These are phyloP conservation scores for Colletotrichum sp. DNA, from an alignment of 2,329 filamentous ascomycete species.

Conservation along the genomic window DNA sequence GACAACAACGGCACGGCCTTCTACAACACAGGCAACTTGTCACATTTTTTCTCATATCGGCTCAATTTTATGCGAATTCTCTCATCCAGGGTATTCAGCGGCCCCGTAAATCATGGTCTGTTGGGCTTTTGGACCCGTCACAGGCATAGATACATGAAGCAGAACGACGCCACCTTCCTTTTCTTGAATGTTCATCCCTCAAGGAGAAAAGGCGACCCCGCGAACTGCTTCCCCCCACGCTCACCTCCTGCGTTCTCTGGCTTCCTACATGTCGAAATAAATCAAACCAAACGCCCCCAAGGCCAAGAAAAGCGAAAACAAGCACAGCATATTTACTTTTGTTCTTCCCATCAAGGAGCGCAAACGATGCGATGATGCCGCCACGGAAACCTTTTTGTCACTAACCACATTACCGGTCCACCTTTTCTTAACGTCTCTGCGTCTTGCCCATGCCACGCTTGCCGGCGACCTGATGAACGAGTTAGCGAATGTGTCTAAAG, in stretches of 20 bases:
- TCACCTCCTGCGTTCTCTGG: not conserved
- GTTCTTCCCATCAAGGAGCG: conserved; percentile 5
- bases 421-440: conserved; percentile 65
- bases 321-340: conserved; percentile 18
- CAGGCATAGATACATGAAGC: not conserved
- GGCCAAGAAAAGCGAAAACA: conserved; percentile 2
- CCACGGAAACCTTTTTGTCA: not conserved
- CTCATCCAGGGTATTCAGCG: conserved; percentile 17
- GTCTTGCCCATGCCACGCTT: conserved; percentile 96
- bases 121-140: not conserved
- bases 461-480: conserved; percentile 69
- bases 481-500: conserved; percentile 34
- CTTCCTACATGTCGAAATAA: conserved; percentile 5
- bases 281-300: conserved; percentile 13
- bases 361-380: conserved; percentile 3
- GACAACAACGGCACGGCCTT: not conserved
- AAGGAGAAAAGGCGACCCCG: not conserved
- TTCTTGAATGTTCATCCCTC: not conserved
- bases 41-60: not conserved
- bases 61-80: not conserved
- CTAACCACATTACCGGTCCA: conserved; percentile 8
- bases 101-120: not conserved
- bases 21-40: not conserved
- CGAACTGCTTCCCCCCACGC: not conserved
- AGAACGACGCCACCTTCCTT: not conserved